Evolutionary conservation across 2,329 filamentous ascomycete species (phyloP), one percentile per base, ranked within the genome.

Genomic region (Claviceps sp.): DNA sequence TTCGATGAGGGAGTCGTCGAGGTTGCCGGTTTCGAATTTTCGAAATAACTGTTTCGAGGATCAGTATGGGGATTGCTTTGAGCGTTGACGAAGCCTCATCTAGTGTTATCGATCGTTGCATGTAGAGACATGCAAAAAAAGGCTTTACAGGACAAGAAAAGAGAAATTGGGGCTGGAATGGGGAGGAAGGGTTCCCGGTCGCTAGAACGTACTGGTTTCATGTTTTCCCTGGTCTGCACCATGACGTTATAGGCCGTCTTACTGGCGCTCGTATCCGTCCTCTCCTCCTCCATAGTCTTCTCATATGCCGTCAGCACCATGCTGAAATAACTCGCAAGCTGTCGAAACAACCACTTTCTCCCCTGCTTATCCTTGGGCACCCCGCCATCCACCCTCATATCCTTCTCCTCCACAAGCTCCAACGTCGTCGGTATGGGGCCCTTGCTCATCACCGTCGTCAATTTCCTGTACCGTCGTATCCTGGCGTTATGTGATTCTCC

Each of bases 241-340:
- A 96, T 95, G 49, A 88, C 85, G 61, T 79, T 85, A 60, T 85
- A 83, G 5, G 93, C 93, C 56, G 83, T 81, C 61, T 88, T 89
- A 60, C 90, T 89, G 20, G 87, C 82, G 58, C 83, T 85, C 30
- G 87, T 90, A 51, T 81, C 76, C 30, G 67, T 66, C 59, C 68
- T 72, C 62, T 78, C 72, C 54, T 83, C 79, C 59, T 86, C 79
- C 60, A 98, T 78, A 5, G 90, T 89, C 42, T 72, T 64, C 60
- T 90, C 81, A 85, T 94, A 98, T 66, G 94, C 91, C 45, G 76
- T 79, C 53, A 98, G 73, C n/a, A 98, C 81, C 82, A 98, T 89
- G 50, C 87, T 94, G 71, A 98, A 97, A 72, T 96, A 98, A 48
- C 87, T 93, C 20, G 87, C 87, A 52, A 98, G 75, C 67, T 98